Evolutionary conservation across 2,329 filamentous ascomycete species (phyloP), one percentile per base, ranked within the genome.

Genomic region (Cladophialophora immunda): DNA sequence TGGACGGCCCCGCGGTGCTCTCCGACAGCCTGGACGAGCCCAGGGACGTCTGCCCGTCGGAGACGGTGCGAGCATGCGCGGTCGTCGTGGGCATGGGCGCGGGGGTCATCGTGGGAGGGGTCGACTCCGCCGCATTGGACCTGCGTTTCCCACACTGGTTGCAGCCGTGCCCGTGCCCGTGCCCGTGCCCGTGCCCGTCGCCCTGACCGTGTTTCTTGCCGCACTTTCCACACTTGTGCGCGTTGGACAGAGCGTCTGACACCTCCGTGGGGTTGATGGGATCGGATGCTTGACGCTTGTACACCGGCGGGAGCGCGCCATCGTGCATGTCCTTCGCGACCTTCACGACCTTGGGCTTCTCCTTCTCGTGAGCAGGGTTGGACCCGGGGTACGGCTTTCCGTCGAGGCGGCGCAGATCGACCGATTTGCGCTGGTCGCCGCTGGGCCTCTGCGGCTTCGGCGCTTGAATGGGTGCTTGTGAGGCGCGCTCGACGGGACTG

Each of bases 241-340:
- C 9, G 15, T 34, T 65, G 5, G 62, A 38, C 27, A 38, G 17
- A n/a, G 29, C 56, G 59, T 58, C 45, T 30, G 68, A 13, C 22
- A 57, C 57, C 38, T 56, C 59, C n/a, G 52, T 34, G 52, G 57
- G 55, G 19, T 34, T 41, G n/a, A 59, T 60, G 9, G 57, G 50
- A 67, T 66, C 58, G 19, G 68, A 64, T 27, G 56, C 68, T 61
- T 69, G 67, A 55, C 55, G 67, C 41, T 69, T 67, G 62, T 73
- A 73, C 8, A 65, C 63, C 6, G 71, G 71, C 11, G 71, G 71
- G 13, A 71, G 65, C 2, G 66, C 70, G 29, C 70, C 71, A 59
- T 70, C 66, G 60, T 70, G 67, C 71, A 73, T 73, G 50, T 73
- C 71, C 63, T 68, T 71, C n/a, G 71, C 71, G 15, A 73, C 70